Evolutionary conservation across 495 filamentous ascomycete species (phyloP), one percentile per base, ranked within the genome.

Genomic region (Platismatia glauca): DNA sequence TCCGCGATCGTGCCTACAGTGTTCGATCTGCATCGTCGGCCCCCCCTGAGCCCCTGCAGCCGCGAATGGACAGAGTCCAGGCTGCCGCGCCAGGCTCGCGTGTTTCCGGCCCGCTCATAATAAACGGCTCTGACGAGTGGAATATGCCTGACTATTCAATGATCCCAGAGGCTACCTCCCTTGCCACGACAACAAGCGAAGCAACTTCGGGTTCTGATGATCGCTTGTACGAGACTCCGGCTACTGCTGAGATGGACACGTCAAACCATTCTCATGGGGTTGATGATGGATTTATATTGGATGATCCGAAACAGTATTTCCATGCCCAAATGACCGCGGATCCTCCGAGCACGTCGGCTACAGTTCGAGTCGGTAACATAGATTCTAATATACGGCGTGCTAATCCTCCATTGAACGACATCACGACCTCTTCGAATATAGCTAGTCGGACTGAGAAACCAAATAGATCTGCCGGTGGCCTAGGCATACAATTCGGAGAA

Each of bases 111-210:
- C 78, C 75, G 29, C 69, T 79, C 24, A 79, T 81, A 57, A 74
- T 75, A 12, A 78, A 81, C 60, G 78, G 78, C 9, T 76, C 77
- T 48, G 68, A 68, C 55, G 64, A 34, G 9, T 67, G 57, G 69
- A 64, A 64, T 35, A 67, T 59, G 56, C 63, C 35, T 57, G 69
- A 64, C 31, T 66, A 57, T 52, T 44, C 50, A 50, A 65, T 59
- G 55, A 56, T 56, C 27, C 60, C 65, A 15, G 58, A 70, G 7
- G 22, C 59, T 8, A 62, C 60, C 4, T 65, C 64, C 5, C 60
- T 66, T 48, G 37, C 58, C 1, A 64, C 60, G 13, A 59, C 66
- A 15, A 58, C 62, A 52, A 68, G 59, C 29, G 64, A 65, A 57
- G 59, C 64, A 29, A 71, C 65, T 13, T 67, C 66, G 12, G 57